Conservation (phyloP, 1,139 yeast genomes). For the Diutina ranongensis region DNA sequence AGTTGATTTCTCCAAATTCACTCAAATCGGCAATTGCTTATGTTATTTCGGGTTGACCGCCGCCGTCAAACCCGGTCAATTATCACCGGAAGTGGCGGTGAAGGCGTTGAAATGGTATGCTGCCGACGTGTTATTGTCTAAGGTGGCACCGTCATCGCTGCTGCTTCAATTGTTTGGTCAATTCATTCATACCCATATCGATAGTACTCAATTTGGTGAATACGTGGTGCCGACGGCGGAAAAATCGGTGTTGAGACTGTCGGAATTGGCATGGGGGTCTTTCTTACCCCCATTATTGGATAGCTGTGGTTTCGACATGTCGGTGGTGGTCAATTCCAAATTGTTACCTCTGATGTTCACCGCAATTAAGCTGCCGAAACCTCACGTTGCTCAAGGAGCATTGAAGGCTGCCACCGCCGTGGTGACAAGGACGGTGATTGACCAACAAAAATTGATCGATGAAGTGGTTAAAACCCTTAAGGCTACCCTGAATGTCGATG, state of each 20-base stretch:
- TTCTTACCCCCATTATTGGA: conserved; percentile 14
- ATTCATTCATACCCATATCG: conserved; percentile 32
- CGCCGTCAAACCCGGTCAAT: neutral
- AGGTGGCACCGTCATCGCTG: conserved; percentile 21
- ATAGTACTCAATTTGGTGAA: conserved; percentile 28
- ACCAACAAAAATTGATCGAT: conserved; percentile 21
- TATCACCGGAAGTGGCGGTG: neutral
- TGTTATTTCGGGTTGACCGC: neutral
- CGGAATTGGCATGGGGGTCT: conserved; percentile 58
- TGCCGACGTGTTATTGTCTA: conserved; percentile 28
- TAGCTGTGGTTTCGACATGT: neutral
- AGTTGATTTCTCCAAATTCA: neutral
- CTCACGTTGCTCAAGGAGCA: conserved; percentile 45
- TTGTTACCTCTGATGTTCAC: conserved; percentile 49
- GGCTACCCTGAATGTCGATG: conserved; percentile 55
- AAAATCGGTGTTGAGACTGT: conserved; percentile 69
- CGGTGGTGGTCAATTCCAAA: conserved; percentile 30
- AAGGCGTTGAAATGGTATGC: neutral
- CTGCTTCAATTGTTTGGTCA: conserved; percentile 20
- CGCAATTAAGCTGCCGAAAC: conserved; percentile 65
- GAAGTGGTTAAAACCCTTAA: conserved; percentile 51
- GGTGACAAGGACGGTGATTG: conserved; percentile 11
- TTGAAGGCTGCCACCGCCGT: conserved; percentile 25
- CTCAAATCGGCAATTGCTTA: neutral
- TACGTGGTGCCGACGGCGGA: conserved; percentile 52